Percentiles rank a stretch among this genome's conserved stretches.
These are phyloP conservation scores for Termitomyces bulborhizus DNA, from an alignment of 768 basidiomycete species.

Conservation along the genomic window DNA sequence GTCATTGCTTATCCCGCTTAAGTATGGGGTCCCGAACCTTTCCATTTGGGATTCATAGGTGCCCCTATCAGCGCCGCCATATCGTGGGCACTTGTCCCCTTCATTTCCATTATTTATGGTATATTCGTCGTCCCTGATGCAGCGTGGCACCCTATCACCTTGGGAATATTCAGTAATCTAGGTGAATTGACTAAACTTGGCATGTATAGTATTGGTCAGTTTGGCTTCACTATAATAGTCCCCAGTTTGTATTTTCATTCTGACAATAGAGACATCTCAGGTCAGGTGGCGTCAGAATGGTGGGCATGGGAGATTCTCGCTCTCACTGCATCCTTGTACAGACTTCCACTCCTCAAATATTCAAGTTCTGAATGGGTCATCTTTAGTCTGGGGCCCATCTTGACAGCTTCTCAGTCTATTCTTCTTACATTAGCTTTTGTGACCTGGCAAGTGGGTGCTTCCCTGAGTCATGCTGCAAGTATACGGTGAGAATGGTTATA, in stretches of 20 bases:
- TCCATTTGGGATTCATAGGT: conserved; percentile 85
- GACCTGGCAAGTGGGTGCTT: background rate
- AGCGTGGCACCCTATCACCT: conserved; percentile 70
- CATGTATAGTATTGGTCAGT: conserved; percentile 17
- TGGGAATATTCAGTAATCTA: conserved; percentile 60
- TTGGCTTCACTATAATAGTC: too few species aligned
- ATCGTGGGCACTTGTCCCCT: conserved; percentile 72
- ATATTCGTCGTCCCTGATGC: conserved; percentile 51
- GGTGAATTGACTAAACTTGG: conserved; percentile 57
- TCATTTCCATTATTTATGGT: conserved; percentile 56
- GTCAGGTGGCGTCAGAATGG: background rate
- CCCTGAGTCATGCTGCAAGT: background rate
- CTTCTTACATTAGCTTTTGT: background rate
- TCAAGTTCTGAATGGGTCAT: background rate
- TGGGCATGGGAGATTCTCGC: background rate
- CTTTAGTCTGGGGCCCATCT: background rate
- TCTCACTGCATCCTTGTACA: background rate
- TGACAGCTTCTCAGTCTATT: background rate
- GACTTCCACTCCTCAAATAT: fast-evolving
- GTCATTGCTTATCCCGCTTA: background rate
- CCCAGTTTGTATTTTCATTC: background rate
- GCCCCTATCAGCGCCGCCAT: conserved; percentile 86
- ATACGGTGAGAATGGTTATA: background rate
- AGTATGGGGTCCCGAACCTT: conserved; percentile 76
- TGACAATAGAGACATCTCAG: background rate